A percentile compares a stretch with the other conserved stretches of the same genome.
Evolutionary conservation across 148 eudicot species (phyloP).

Genomic region (Cornus kousa): DNA sequence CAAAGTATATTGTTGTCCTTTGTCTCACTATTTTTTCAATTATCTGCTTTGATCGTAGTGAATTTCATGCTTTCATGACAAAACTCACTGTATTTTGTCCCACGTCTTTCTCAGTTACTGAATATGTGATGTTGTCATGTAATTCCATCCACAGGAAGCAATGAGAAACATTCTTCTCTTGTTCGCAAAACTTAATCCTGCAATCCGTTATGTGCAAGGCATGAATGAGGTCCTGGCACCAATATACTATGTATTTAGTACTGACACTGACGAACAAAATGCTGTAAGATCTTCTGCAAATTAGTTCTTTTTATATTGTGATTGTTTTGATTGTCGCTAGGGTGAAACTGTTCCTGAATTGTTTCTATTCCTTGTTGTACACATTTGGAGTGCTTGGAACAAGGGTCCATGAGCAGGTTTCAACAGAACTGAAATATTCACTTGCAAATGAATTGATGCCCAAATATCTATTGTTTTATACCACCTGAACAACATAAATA

Average conservation of each 20-base stretch:
- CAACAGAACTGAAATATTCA: background rate
- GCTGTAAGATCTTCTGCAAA: constrained; percentile 43
- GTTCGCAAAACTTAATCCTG: constrained; percentile 73
- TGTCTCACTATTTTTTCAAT: background rate
- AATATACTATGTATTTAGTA: constrained; percentile 49
- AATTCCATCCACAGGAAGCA: constrained; percentile 41
- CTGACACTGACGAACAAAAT: constrained; percentile 51
- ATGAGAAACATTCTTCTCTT: constrained; percentile 67
- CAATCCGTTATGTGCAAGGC: constrained; percentile 72
- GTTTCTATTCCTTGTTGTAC: background rate
- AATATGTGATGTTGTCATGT: background rate
- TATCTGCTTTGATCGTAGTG: background rate
- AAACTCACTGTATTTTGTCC: background rate
- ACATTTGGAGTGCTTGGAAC: background rate
- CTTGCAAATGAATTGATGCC: background rate
- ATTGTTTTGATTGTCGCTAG: background rate
- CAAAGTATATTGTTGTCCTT: constrained; percentile 26
- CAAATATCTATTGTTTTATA: background rate
- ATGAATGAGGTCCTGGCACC: constrained; percentile 82
- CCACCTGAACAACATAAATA: background rate
- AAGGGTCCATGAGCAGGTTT: background rate
- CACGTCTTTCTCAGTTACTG: background rate
- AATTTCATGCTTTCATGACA: background rate
- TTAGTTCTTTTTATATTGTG: background rate
- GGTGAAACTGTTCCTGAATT: background rate